A percentile compares a stretch with the other conserved stretches of the same genome.
These are phyloP conservation scores for Arabis alpina DNA, from an alignment of 345 rosid species.

Conservation along the genomic window DNA sequence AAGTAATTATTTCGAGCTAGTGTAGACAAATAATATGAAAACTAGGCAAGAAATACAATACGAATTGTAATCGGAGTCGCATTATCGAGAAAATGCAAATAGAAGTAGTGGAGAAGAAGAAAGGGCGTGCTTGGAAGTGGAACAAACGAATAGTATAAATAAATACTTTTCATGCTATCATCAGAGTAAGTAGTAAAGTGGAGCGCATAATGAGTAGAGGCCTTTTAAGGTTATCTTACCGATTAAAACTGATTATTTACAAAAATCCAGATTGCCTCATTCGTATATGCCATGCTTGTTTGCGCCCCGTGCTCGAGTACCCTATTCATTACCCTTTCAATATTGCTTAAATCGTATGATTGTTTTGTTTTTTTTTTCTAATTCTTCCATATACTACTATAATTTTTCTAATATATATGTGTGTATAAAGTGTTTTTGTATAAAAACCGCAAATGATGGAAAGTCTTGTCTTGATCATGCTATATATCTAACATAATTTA, in stretches of 20 bases:
- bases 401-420: too few species aligned
- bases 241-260: slow-evolving; percentile 27
- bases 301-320: slow-evolving; percentile 38
- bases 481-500: too few species aligned
- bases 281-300: slow-evolving; percentile 38
- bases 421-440: too few species aligned
- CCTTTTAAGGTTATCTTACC: slow-evolving; percentile 30
- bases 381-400: too few species aligned
- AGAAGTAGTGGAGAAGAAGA: slow-evolving; percentile 9
- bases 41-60: neutral
- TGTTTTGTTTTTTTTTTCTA: neutral
- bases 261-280: slow-evolving; percentile 21
- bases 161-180: slow-evolving; percentile 21
- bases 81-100: slow-evolving; percentile 23
- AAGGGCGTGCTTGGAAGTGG: slow-evolving; percentile 35
- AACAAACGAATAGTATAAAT: slow-evolving; percentile 23
- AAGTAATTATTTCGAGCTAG: slow-evolving; percentile 23
- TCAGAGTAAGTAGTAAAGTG: slow-evolving; percentile 26
- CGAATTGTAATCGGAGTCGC: slow-evolving; percentile 7
- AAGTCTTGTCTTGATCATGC: too few species aligned
- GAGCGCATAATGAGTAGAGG: slow-evolving; percentile 33
- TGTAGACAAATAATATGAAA: neutral
- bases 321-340: slow-evolving; percentile 11
- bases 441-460: too few species aligned
- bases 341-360: slow-evolving; percentile 1